Evolutionary conservation across 2,329 filamentous ascomycete species (phyloP), one percentile per base, ranked within the genome.

Genomic region (Pseudonectria foliicola): DNA sequence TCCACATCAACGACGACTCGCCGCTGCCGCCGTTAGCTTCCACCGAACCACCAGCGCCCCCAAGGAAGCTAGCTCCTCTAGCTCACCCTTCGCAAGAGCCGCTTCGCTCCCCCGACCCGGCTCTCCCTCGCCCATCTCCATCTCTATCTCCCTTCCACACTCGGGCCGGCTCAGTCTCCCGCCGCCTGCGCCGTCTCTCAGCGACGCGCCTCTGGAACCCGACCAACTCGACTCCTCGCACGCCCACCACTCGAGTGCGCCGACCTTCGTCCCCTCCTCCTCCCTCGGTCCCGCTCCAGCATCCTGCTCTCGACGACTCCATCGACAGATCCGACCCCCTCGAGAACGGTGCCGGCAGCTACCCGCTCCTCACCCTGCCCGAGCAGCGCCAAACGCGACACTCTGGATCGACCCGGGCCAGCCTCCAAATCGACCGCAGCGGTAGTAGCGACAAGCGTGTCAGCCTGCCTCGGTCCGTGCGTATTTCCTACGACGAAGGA

Each of bases 121-220:
- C 33, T 26, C 42, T 13, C 29, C 40, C 29, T 42, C 39, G 29
- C 7, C 46, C 42, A 31, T 52, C 54, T 13, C 54, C 68, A 44
- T 72, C 31, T 7, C 46, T 42, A 31, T 52, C 54, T 13, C 54
- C 68, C 44, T 72, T 74, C 48, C 67, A 66, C 42, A 67, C 51
- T 43, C 63, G 58, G 43, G 56, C 61, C 23, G 53, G 55, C 28
- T 43, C 33, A 26, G 42, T 41, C 13, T 33, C 44, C 32, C 57
- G 46, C 23, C 60, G 62, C 16, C 54, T 62, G 31, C 62, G 58
- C 34, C 64, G 61, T 21, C 59, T 66, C 21, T 62, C 65, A 4
- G 62, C 70, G 14, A 66, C 68, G 29, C 70, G 72, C 25, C 70
- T 77, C 44, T 77, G 74, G 74, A 77, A 77, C 48, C 74, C 74